Conservation (phyloP, 2,329 filamentous ascomycete species). For the Microdochium paspali region DNA sequence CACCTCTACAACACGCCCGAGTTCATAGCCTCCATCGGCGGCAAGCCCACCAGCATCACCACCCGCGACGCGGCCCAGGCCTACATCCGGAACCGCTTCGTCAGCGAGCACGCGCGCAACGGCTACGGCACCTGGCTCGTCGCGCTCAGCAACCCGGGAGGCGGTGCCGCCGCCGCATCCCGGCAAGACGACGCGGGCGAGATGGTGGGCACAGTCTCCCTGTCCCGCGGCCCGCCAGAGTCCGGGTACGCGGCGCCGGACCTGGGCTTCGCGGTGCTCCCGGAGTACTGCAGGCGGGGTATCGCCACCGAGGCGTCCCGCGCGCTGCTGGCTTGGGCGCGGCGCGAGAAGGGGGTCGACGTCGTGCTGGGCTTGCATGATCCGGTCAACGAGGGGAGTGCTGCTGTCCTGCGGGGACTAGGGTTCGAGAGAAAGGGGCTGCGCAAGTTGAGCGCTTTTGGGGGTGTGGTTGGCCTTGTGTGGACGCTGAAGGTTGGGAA, state of each 20-base stretch:
- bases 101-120: constrained; percentile 9
- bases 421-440: constrained; percentile 6
- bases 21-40: constrained; percentile 8
- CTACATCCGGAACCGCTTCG: constrained; percentile 5
- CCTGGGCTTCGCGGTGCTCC: constrained; percentile 94
- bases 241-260: constrained; percentile 59
- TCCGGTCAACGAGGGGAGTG: constrained; percentile 4
- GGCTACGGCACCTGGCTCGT: constrained; percentile 19
- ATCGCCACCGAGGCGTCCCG: constrained; percentile 33
- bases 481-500: constrained; percentile 1
- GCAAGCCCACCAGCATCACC: constrained; percentile 7
- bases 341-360: constrained; percentile 1
- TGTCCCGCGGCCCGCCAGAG: constrained; percentile 8
- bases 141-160: constrained; percentile 8
- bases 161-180: no score
- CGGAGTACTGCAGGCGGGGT: constrained; percentile 78
- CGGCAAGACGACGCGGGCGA: constrained; percentile 9
- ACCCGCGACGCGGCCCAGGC: constrained; percentile 9
- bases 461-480: constrained; percentile 3
- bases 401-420: constrained; percentile 5
- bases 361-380: constrained; percentile 5
- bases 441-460: constrained; percentile 5
- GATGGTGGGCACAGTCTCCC: constrained; percentile 14
- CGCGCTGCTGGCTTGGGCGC: constrained; percentile 4
- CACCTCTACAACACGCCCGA: constrained; percentile 14